phyloP scores from a whole-genome alignment of 805 yeast genomes.

The Kazachstania viticola region DNA sequence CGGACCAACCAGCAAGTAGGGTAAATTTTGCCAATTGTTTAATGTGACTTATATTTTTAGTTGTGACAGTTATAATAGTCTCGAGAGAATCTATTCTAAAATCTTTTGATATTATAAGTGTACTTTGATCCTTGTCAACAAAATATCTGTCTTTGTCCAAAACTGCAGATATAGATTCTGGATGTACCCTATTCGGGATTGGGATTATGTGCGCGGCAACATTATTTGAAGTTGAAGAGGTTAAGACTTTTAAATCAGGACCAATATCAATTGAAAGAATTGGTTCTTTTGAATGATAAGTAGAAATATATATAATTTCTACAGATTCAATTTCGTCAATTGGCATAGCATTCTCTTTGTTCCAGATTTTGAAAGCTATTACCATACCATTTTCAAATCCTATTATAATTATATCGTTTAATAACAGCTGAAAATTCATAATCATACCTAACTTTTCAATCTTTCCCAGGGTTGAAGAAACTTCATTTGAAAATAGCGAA shows the following conservation, averaged over 20 bases:
- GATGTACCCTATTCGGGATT: background rate
- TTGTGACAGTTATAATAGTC: constrained; percentile 1
- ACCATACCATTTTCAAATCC: constrained; percentile 24
- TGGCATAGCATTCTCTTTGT: too few species aligned
- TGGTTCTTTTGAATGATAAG: constrained; percentile 22
- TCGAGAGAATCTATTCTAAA: background rate
- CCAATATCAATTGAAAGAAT: constrained; percentile 11
- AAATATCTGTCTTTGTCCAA: background rate
- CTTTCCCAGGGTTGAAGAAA: too few species aligned
- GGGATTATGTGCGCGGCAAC: background rate
- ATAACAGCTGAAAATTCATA: constrained; percentile 15
- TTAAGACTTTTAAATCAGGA: background rate
- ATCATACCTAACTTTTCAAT: constrained; percentile 20
- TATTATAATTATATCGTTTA: constrained; percentile 9
- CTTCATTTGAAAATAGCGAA: background rate
- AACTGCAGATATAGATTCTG: background rate
- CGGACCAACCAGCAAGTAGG: constrained; percentile 16
- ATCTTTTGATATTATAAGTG: constrained; percentile 1
- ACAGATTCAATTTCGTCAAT: constrained; percentile 2
- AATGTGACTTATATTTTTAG: constrained; percentile 10
- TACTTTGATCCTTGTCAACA: background rate
- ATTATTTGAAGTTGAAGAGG: background rate
- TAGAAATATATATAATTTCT: constrained; percentile 16
- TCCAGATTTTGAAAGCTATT: constrained; percentile 19
- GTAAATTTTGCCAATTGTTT: constrained; percentile 3